Evolutionary conservation across 2,329 filamentous ascomycete species (phyloP).

Genomic region (Leptographium lundbergii): DNA sequence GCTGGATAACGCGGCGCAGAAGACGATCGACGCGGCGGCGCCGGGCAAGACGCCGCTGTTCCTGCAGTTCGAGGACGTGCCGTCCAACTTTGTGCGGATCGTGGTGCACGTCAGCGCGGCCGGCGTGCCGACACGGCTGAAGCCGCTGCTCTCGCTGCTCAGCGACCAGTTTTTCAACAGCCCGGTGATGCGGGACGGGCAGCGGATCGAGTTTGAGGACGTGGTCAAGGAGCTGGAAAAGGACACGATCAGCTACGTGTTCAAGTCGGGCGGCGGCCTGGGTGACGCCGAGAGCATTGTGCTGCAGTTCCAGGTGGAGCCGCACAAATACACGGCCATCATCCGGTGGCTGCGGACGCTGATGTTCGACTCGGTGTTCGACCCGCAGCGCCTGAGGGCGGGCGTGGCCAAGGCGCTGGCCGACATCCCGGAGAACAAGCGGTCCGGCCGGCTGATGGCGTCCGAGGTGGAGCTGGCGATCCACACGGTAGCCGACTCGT

Average conservation of each 20-base stretch:
- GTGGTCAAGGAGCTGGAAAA: slow-evolving; percentile 84
- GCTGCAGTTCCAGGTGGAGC: slow-evolving; percentile 75
- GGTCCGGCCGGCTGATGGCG: slow-evolving; percentile 61
- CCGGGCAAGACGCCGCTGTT: slow-evolving; percentile 49
- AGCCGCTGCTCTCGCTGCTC: slow-evolving; percentile 75
- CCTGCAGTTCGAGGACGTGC: slow-evolving; percentile 92
- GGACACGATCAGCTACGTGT: slow-evolving; percentile 74
- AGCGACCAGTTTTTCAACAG: slow-evolving; percentile 91
- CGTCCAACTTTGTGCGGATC: slow-evolving; percentile 83
- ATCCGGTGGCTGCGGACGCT: slow-evolving; percentile 77
- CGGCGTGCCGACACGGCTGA: slow-evolving; percentile 64
- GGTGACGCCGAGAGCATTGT: slow-evolving; percentile 72
- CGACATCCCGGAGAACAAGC: slow-evolving; percentile 85
- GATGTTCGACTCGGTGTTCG: slow-evolving; percentile 82
- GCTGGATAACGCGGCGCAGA: slow-evolving; percentile 57
- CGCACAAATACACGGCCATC: slow-evolving; percentile 70
- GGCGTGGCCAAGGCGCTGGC: slow-evolving; percentile 70
- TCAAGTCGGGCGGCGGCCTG: slow-evolving; percentile 54
- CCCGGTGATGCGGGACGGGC: slow-evolving; percentile 64
- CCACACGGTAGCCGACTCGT: slow-evolving; percentile 65
- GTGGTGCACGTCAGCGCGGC: slow-evolving; percentile 69
- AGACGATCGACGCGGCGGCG: slow-evolving; percentile 57
- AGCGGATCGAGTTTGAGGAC: slow-evolving; percentile 75
- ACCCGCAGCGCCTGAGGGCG: slow-evolving; percentile 51
- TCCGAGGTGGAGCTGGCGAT: slow-evolving; percentile 61